Conservation (phyloP, 2,329 filamentous ascomycete species). For the Paradendryphiella salina region DNA sequence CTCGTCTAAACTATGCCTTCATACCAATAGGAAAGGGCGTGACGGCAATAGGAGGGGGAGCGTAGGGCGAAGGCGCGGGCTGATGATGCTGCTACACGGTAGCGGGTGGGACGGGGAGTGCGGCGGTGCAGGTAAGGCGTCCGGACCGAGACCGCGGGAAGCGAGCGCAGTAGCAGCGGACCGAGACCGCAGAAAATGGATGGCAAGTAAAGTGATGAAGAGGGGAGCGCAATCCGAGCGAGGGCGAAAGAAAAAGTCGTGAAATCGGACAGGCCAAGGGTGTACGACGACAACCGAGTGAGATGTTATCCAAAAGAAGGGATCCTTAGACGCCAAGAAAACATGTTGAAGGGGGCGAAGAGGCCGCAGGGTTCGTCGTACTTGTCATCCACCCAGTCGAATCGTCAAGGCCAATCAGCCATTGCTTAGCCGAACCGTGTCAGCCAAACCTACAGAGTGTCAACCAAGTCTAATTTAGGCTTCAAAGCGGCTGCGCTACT, state of each 20-base stretch:
- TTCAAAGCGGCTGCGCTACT: conserved; percentile 12
- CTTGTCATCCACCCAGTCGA: conserved; percentile 6
- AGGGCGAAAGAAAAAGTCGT: neutral
- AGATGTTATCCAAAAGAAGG: conserved; percentile 10
- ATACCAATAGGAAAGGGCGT: conserved; percentile 23
- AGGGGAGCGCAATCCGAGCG: neutral
- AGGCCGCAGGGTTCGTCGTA: conserved; percentile 7
- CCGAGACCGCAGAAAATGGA: neutral
- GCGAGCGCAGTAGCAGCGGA: conserved; percentile 1
- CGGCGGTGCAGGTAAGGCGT: conserved; percentile 11
- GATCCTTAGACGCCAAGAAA: conserved; percentile 12
- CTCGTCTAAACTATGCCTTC: conserved; percentile 29
- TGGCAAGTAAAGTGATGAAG: neutral
- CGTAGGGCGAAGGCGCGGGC: conserved; percentile 1
- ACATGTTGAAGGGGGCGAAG: conserved; percentile 11
- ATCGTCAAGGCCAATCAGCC: conserved; percentile 9
- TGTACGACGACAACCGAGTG: neutral
- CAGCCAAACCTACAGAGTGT: conserved; percentile 3
- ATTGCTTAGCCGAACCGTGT: conserved; percentile 1
- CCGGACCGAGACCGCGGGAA: conserved; percentile 1
- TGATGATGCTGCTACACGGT: conserved; percentile 2
- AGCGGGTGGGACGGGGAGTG: conserved; percentile 10
- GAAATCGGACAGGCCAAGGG: conserved; percentile 1
- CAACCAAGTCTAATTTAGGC: conserved; percentile 9
- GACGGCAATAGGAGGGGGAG: neutral